Evolutionary conservation across 768 basidiomycete species (phyloP).

Genomic region (Leccinum obscurum): DNA sequence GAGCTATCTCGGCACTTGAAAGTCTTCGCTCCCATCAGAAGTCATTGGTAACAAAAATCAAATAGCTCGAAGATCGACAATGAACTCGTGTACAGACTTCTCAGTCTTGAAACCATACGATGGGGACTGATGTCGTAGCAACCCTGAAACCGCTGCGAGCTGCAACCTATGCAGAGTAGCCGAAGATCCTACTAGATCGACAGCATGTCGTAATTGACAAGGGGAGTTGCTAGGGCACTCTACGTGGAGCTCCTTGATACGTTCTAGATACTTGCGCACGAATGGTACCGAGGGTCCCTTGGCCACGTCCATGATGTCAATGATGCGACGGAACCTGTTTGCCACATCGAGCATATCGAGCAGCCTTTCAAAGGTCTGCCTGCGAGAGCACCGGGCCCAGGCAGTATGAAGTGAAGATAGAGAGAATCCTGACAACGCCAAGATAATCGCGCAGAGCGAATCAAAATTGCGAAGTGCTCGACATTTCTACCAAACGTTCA

Average conservation of each 20-base stretch:
- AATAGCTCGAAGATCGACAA: constrained; percentile 46
- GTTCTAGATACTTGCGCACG: constrained; percentile 61
- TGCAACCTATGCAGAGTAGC: constrained; percentile 51
- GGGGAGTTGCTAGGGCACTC: constrained; percentile 35
- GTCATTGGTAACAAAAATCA: constrained; percentile 43
- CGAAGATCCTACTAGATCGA: constrained; percentile 45
- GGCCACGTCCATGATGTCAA: constrained; percentile 40
- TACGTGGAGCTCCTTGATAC: constrained; percentile 56
- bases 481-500: constrained; percentile 51
- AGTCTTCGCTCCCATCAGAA: constrained; percentile 57
- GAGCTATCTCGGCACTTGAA: constrained; percentile 34
- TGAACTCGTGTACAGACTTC: constrained; percentile 46
- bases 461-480: constrained; percentile 61
- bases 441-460: constrained; percentile 66
- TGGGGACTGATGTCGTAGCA: constrained; percentile 58
- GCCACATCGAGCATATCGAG: constrained; percentile 58
- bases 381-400: constrained; percentile 62
- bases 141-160: constrained; percentile 51
- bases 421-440: constrained; percentile 59
- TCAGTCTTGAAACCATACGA: constrained; percentile 50
- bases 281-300: constrained; percentile 69
- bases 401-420: constrained; percentile 59
- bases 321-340: constrained; percentile 39
- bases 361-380: constrained; percentile 51
- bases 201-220: constrained; percentile 7